These are phyloP conservation scores for Ophiostoma ulmi DNA, from an alignment of 2,329 filamentous ascomycete genomes.

Conservation along the genomic window DNA sequence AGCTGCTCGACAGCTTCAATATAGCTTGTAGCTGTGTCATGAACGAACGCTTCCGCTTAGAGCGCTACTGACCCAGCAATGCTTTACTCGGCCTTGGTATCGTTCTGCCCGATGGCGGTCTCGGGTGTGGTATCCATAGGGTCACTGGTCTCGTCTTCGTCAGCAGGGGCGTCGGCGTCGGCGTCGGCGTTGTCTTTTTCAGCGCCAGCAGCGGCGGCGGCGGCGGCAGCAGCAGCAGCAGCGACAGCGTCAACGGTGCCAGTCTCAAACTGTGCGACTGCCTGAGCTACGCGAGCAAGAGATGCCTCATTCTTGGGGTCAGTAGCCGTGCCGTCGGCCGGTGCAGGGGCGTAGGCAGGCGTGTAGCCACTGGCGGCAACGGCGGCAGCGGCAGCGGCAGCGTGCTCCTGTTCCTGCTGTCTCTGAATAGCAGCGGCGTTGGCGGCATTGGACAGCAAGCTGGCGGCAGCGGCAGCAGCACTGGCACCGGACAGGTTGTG, in stretches of 20 bases:
- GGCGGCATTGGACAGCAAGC: constrained; percentile 21
- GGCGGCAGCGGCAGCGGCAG: constrained; percentile 7
- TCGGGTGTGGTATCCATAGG: constrained; percentile 23
- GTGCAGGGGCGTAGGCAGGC: neutral
- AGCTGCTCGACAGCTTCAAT: neutral
- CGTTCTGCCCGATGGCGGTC: neutral
- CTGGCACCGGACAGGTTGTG: constrained; percentile 4
- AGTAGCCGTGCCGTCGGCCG: neutral
- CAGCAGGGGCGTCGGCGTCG: neutral
- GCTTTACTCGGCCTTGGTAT: neutral
- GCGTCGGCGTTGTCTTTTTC: neutral
- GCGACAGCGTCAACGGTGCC: constrained; percentile 18
- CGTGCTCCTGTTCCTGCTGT: constrained; percentile 22
- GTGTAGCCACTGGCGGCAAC: neutral
- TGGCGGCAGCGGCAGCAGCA: constrained; percentile 20
- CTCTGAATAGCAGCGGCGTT: constrained; percentile 16
- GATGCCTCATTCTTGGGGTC: constrained; percentile 29
- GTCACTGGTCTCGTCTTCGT: constrained; percentile 10
- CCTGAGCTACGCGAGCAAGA: constrained; percentile 49
- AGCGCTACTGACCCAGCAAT: neutral
- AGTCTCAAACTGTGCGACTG: constrained; percentile 34
- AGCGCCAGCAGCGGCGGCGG: neutral
- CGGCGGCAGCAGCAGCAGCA: neutral
- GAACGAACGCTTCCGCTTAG: neutral
- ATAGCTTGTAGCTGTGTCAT: neutral